Conservation (phyloP, 805 yeast genomes). For the Yarrowia alimentaria region DNA sequence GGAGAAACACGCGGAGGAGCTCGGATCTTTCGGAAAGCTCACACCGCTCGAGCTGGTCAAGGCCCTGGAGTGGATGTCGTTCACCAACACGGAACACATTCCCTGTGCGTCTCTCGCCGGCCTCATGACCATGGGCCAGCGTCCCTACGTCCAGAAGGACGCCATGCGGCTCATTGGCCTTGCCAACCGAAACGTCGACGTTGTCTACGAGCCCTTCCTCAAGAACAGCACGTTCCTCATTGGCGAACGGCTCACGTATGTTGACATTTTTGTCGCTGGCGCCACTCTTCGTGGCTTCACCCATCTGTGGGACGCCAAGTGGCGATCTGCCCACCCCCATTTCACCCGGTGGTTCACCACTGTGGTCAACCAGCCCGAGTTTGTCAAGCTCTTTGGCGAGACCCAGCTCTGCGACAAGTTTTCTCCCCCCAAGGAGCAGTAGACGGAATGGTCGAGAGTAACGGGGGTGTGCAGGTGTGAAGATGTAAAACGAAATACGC, state of each 20-base stretch:
- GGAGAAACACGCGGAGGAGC: slow-evolving; percentile 28
- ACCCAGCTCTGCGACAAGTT: slow-evolving; percentile 9
- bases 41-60: slow-evolving; percentile 60
- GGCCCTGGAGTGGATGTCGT: slow-evolving; percentile 74
- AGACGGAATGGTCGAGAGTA: too few species aligned
- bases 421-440: slow-evolving; percentile 1
- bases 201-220: slow-evolving; percentile 55
- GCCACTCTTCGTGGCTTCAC: slow-evolving; percentile 55
- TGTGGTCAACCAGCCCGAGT: slow-evolving; percentile 46
- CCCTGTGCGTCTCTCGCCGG: slow-evolving; percentile 50
- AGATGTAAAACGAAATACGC: too few species aligned
- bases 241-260: slow-evolving; percentile 63
- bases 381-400: slow-evolving; percentile 50
- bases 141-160: slow-evolving; percentile 73
- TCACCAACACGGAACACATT: slow-evolving; percentile 67
- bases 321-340: slow-evolving; percentile 63
- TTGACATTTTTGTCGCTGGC: slow-evolving; percentile 60
- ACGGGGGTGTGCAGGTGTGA: too few species aligned
- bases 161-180: slow-evolving; percentile 46
- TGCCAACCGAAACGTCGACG: slow-evolving; percentile 42
- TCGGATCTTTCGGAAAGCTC: slow-evolving; percentile 57
- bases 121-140: slow-evolving; percentile 59
- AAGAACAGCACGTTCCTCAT: slow-evolving; percentile 63
- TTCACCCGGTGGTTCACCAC: slow-evolving; percentile 72
- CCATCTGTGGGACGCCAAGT: slow-evolving; percentile 59